A percentile compares a stretch with the other conserved stretches of the same genome.
phyloP scores from a whole-genome alignment of 2,329 filamentous ascomycete genomes.

The Leptographium lundbergii region DNA sequence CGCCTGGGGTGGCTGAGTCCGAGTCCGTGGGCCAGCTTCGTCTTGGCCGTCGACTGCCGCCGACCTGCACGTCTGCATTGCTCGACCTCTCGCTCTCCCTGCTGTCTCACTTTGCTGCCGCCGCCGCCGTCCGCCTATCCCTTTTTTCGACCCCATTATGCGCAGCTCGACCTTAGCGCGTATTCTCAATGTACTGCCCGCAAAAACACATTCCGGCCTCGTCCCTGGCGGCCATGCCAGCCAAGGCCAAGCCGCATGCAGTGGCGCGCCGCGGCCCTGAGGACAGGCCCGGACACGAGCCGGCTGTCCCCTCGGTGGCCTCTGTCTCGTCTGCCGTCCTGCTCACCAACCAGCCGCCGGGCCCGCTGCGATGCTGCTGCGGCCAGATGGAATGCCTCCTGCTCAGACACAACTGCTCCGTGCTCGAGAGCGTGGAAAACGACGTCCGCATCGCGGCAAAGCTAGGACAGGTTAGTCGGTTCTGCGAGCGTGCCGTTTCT shows the following conservation, averaged over 20 bases:
- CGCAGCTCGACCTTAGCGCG: background rate
- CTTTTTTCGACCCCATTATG: background rate
- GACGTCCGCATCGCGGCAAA: conserved; percentile 78
- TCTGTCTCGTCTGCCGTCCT: background rate
- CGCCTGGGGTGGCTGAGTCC: too few species aligned
- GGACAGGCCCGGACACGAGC: background rate
- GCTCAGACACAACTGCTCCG: conserved; percentile 65
- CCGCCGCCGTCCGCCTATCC: background rate
- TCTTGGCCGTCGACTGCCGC: background rate
- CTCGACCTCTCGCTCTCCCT: background rate
- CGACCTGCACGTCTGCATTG: background rate
- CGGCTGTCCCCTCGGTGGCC: background rate
- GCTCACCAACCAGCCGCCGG: conserved; percentile 13
- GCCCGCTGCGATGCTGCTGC: conserved; percentile 64
- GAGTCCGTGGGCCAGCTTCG: too few species aligned
- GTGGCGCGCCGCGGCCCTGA: background rate
- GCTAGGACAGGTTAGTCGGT: conserved; percentile 70
- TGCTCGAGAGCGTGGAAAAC: conserved; percentile 71
- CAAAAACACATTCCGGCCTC: background rate
- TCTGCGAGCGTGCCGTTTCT: background rate
- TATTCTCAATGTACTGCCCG: background rate
- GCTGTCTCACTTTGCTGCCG: background rate
- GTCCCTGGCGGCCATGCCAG: background rate
- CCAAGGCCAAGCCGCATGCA: background rate
- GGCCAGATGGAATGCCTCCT: conserved; percentile 67